Conservation (phyloP, 352 stramenopile genomes). For the Blastocystis sp. region DNA sequence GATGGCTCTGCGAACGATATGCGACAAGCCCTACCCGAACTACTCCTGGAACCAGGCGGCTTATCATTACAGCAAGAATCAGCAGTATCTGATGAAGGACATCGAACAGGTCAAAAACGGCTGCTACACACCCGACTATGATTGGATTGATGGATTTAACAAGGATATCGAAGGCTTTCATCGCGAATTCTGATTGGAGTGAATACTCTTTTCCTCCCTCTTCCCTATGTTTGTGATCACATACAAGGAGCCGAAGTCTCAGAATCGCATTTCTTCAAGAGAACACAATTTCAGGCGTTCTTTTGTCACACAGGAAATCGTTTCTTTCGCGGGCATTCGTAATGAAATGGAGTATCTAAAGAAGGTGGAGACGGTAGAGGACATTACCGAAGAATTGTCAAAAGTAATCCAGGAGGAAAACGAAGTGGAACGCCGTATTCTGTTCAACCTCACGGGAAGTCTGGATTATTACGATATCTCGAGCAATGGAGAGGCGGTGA, state of each 20-base stretch:
- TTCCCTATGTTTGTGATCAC: neutral
- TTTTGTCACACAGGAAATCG: neutral
- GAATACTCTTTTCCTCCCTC: neutral
- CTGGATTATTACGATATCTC: constrained; percentile 52
- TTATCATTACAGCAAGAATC: constrained; percentile 60
- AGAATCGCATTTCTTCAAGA: neutral
- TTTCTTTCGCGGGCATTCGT: neutral
- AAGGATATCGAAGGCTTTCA: constrained; percentile 5
- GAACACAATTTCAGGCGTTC: neutral
- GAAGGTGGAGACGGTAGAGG: constrained; percentile 23
- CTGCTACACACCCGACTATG: constrained; percentile 4
- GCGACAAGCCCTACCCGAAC: neutral
- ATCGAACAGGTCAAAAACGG: constrained; percentile 19
- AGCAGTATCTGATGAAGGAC: constrained; percentile 24
- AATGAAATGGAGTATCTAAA: constrained; percentile 44
- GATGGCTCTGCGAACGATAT: constrained; percentile 30
- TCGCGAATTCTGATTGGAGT: neutral
- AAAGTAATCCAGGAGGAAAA: constrained; percentile 19
- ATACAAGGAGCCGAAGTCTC: neutral
- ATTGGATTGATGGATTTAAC: constrained; percentile 55
- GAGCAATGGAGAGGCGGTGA: neutral
- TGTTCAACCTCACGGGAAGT: constrained; percentile 48
- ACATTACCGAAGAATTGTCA: neutral
- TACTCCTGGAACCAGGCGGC: constrained; percentile 52
- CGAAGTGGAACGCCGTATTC: constrained; percentile 13